Percentiles rank a stretch among this genome's conserved stretches.
Conservation (phyloP, 495 filamentous ascomycete species). For the Penicillium antarcticum region DNA sequence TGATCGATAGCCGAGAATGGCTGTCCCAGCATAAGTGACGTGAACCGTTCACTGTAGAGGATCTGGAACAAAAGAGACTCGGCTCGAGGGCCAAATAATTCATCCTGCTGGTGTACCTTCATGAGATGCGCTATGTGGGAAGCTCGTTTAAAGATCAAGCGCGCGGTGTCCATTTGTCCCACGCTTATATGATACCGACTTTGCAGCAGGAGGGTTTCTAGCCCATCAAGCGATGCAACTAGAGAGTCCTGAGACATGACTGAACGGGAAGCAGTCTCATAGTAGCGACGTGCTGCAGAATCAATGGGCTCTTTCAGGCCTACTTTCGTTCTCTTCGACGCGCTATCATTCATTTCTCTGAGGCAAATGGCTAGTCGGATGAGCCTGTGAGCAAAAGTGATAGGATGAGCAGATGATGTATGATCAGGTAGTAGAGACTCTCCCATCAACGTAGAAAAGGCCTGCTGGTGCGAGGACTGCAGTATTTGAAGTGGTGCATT, state of each 20-base stretch:
- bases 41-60: slow-evolving; percentile 40
- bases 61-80: slow-evolving; percentile 42
- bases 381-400: slow-evolving; percentile 41
- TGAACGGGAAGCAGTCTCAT: slow-evolving; percentile 33
- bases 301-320: slow-evolving; percentile 27
- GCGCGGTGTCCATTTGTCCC: slow-evolving; percentile 41
- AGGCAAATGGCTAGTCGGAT: slow-evolving; percentile 48
- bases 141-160: slow-evolving; percentile 39
- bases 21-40: slow-evolving; percentile 44
- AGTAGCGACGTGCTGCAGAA: slow-evolving; percentile 28
- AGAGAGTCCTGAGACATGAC: slow-evolving; percentile 50
- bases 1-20: slow-evolving; percentile 35
- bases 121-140: slow-evolving; percentile 40
- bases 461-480: not conserved
- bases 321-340: slow-evolving; percentile 19
- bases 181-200: slow-evolving; percentile 39
- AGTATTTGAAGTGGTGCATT: slow-evolving; percentile 11
- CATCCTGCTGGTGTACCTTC: slow-evolving; percentile 16
- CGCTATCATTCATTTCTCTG: slow-evolving; percentile 36
- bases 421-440: slow-evolving; percentile 5
- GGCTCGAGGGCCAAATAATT: slow-evolving; percentile 4
- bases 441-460: not conserved
- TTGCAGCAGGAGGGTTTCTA: slow-evolving; percentile 47
- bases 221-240: slow-evolving; percentile 43
- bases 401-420: slow-evolving; percentile 36